Base-by-base conservation (phyloP, 192 early-diverging fungal genomes). In the Geranomyces variabilis region DNA sequence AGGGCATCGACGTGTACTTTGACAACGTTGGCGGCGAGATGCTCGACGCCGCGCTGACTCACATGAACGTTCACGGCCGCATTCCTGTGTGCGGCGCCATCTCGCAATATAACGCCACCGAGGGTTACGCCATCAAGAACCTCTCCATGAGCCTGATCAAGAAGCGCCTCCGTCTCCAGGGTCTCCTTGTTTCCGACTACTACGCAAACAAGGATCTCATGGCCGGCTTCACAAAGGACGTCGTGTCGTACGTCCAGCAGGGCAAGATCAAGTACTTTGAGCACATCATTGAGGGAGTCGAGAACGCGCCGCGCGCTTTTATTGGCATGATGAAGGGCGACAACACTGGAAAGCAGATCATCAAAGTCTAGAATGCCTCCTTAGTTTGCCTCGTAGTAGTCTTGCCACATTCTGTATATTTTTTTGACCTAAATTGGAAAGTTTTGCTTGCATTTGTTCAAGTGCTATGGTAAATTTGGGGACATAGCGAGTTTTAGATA, bases 81-180 rank as follows among this genome's bases (percentile, higher is more conserved):
- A 82, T 95, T 58, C 65, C 89, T n/a, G 82, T 81, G 13, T 91
- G 85, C 67, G 92, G 93, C 45, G 86, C 85, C 74, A 92, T 93
- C 65, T 89, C 90, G 24, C 86, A 90, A 61, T 90, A 91, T 77
- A 83, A 89, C 69, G 73, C 79, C 8, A 66, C 71, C 24, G 70
- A 79, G 12, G 66, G 73, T 4, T 83, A 89, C 69, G 80, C 80
- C 60, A 63, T 89, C 34, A 84, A 87, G 74, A 93, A 90, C 80
- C 48, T 89, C 48, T 44, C 61, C 29, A 61, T 93, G 21, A 53
- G 6, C 24, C 7, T 53, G 24, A 79, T 92, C 21, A 63, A 66
- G 26, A 90, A 88, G 75, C 73, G 86, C 17, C 61, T 91, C 28
- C 68, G 63, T 7, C 77, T 94, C 22, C 70, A 89, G 65, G 91